Percentiles rank a stretch among this genome's conserved stretches.
Evolutionary conservation across 805 yeast species (phyloP).

Genomic region (Metschnikowia noctiluminum): DNA sequence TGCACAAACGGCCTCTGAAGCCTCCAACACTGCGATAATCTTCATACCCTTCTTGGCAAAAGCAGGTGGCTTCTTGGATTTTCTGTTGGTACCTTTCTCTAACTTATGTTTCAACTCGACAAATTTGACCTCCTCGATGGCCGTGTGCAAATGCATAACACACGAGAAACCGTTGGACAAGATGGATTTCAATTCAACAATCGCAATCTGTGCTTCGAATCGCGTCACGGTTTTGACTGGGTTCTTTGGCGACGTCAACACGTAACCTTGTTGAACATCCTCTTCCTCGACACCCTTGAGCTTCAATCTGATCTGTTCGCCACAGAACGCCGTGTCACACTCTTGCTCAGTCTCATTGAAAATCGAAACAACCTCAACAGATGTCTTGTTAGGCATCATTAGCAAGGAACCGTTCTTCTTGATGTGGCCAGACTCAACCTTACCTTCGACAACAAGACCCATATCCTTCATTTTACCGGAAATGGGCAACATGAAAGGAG

Average conservation of each 20-base stretch:
- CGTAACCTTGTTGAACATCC: conserved; percentile 88
- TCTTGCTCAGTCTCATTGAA: conserved; percentile 96
- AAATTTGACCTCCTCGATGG: conserved; percentile 91
- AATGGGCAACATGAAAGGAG: conserved; percentile 96
- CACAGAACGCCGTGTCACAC: conserved; percentile 84
- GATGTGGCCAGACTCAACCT: conserved; percentile 92
- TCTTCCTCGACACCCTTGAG: conserved; percentile 97
- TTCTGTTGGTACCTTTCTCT: conserved; percentile 95
- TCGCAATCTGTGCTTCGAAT: conserved; percentile 95
- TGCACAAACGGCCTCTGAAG: conserved; percentile 84
- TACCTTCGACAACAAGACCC: conserved; percentile 98
- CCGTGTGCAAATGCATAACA: conserved; percentile 98
- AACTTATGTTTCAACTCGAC: conserved; percentile 83
- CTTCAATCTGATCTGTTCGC: conserved; percentile 95
- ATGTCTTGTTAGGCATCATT: conserved; percentile 87
- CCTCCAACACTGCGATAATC: conserved; percentile 87
- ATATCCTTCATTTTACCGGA: conserved; percentile 93
- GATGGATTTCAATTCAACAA: conserved; percentile 93
- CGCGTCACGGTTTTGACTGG: conserved; percentile 90
- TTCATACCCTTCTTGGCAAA: conserved; percentile 99
- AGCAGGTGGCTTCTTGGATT: conserved; percentile 94
- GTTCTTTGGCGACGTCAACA: conserved; percentile 75
- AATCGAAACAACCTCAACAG: conserved; percentile 82
- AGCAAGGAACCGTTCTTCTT: conserved; percentile 73
- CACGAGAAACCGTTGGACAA: conserved; percentile 94